Evolutionary conservation across 257 asterid genomes (phyloP).

Genomic region (Solanum arcanum): DNA sequence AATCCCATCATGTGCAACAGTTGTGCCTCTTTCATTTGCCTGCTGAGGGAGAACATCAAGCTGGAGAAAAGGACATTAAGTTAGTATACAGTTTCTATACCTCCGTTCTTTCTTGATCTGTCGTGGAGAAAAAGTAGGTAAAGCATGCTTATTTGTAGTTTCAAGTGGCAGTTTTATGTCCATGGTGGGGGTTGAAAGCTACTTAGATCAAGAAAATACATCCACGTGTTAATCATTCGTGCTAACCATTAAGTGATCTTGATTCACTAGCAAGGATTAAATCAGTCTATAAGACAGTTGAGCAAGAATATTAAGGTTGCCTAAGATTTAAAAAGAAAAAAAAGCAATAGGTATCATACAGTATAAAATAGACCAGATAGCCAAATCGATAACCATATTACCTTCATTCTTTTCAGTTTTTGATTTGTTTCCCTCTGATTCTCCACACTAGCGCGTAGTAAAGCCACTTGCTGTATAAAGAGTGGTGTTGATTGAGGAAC

Average conservation of each 20-base stretch:
- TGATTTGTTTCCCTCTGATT: conserved; percentile 1
- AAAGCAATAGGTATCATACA: neutral
- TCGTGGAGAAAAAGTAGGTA: neutral
- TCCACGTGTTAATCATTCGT: neutral
- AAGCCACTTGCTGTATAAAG: conserved; percentile 5
- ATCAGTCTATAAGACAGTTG: neutral
- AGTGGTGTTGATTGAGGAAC: neutral
- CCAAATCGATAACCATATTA: neutral
- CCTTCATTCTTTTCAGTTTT: conserved; percentile 8
- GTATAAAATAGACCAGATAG: neutral
- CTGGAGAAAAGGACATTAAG: conserved; percentile 1
- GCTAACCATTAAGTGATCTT: neutral
- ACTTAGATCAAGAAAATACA: neutral
- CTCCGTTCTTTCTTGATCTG: neutral
- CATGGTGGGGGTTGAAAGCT: neutral
- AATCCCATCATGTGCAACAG: neutral
- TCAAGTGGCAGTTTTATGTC: neutral
- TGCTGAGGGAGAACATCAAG: conserved; percentile 4
- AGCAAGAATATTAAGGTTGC: neutral
- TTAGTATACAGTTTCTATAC: neutral
- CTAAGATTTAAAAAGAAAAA: neutral
- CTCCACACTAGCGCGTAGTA: neutral
- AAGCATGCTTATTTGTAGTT: neutral
- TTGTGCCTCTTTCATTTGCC: neutral
- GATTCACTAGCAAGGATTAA: neutral